Evolutionary conservation across 23 red algal species (phyloP).

Genomic region (Gracilaria gracilis): DNA sequence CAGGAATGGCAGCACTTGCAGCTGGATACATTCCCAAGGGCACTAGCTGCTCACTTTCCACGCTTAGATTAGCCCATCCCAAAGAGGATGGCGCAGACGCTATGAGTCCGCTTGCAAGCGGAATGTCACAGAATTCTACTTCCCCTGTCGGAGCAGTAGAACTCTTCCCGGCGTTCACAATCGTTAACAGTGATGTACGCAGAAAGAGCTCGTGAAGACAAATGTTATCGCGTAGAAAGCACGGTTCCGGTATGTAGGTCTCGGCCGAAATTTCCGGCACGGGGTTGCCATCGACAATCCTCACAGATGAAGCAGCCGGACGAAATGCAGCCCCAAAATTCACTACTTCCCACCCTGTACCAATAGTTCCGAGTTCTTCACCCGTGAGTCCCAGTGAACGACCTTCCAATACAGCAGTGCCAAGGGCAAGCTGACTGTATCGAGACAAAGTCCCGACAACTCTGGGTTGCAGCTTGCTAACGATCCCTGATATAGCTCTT

Average conservation of each 20-base stretch:
- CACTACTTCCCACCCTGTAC: slow-evolving; percentile 21
- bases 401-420: background rate
- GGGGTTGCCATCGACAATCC: slow-evolving; percentile 13
- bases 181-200: background rate
- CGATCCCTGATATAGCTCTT: background rate
- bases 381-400: background rate
- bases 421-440: slow-evolving; percentile 8
- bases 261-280: background rate
- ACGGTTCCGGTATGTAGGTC: slow-evolving; percentile 1
- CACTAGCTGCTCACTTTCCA: background rate
- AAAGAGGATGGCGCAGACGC: background rate
- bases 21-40: background rate
- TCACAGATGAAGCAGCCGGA: background rate
- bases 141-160: background rate
- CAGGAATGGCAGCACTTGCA: background rate
- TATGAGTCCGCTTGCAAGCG: background rate
- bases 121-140: slow-evolving; percentile 26
- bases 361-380: slow-evolving; percentile 3
- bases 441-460: slow-evolving; percentile 10
- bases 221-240: slow-evolving; percentile 20
- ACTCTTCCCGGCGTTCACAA: background rate
- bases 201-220: slow-evolving; percentile 24
- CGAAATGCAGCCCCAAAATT: background rate
- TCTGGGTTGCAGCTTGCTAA: slow-evolving; percentile 11
- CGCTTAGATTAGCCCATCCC: background rate